Percentiles rank a stretch among this genome's conserved stretches.
Conservation (phyloP, 306 rosid genomes). For the Medicago lupulina region DNA sequence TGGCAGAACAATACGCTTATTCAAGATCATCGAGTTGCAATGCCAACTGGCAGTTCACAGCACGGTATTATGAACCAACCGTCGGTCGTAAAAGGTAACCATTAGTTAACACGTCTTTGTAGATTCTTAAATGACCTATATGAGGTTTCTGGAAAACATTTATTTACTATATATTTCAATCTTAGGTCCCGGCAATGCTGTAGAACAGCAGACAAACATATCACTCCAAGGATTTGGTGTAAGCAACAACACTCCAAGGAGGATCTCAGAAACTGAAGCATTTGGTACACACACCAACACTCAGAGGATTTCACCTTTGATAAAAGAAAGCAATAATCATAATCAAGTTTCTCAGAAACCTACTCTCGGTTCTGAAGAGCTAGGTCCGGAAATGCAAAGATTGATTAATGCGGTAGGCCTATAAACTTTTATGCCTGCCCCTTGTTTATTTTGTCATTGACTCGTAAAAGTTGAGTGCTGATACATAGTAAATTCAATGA, state of each 20-base stretch:
- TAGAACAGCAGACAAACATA: not conserved
- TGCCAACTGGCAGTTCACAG: slow-evolving; percentile 14
- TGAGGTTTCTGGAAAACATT: slow-evolving; percentile 27
- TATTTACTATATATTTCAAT: slow-evolving; percentile 12
- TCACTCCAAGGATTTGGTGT: slow-evolving; percentile 5
- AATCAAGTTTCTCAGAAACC: slow-evolving; percentile 31
- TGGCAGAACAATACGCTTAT: slow-evolving; percentile 23
- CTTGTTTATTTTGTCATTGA: slow-evolving; percentile 5
- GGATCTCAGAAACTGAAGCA: not conserved
- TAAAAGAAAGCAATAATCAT: not conserved
- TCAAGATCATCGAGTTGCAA: slow-evolving; percentile 24
- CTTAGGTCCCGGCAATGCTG: slow-evolving; percentile 25
- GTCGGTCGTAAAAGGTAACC: slow-evolving; percentile 24
- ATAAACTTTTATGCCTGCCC: slow-evolving; percentile 2
- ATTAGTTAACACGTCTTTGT: slow-evolving; percentile 20
- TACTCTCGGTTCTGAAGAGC: slow-evolving; percentile 18
- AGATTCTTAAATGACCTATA: slow-evolving; percentile 2
- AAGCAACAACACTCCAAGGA: not conserved
- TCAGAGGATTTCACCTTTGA: slow-evolving; percentile 26
- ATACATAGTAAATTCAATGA: slow-evolving; percentile 4
- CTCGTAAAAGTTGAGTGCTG: slow-evolving; percentile 6
- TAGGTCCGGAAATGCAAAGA: slow-evolving; percentile 39
- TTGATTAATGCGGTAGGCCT: slow-evolving; percentile 46
- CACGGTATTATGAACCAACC: slow-evolving; percentile 9
- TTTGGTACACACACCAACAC: slow-evolving; percentile 17